Evolutionary conservation across 208 protist genomes (phyloP), one percentile per base, ranked within the genome.

Genomic region (Angomonas desouzai): DNA sequence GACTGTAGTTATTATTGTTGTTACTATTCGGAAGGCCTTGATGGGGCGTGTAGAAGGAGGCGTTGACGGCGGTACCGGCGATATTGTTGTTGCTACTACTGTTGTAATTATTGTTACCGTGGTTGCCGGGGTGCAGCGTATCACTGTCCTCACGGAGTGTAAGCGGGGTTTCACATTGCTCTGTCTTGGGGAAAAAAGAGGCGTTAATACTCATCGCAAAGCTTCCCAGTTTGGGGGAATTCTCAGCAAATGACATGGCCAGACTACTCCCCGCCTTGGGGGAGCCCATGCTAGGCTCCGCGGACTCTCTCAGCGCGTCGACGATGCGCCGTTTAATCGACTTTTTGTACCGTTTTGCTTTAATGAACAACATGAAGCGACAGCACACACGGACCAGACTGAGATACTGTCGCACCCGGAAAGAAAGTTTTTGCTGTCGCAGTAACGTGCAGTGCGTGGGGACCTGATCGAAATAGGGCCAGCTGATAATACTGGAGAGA

Each of bases 351-450:
- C 87, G 78, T 40, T 74, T 78, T 7, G 75, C 66, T 16, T 78
- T 55, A 38, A 91, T 79, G 32, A 69, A 45, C 32, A 89, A 61
- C 87, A 90, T 89, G 18, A 94, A 32, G 0, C 82, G 75, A 29
- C 77, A 69, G 70, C 77, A 87, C n/a, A 94, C 68, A 13, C 75
- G 68, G 6, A 62, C 74, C 7, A 82, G 53, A 28, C 69, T 76
- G 40, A 87, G 66, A 68, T 74, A 82, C 18, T 73, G 70, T 1
- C 69, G 78, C 3, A 93, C 45, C 13, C 87, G 80, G 62, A 65
- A 82, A n/a, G 76, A 78, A 28, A 75, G 51, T 30, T 53, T 53
- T 47, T 64, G 61, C 34, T 80, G 74, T n/a, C 78, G 69, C 22
- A 75, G 73, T 45, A 79, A 64, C 40, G 79, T 72, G 13, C 68